These are phyloP conservation scores for Colletotrichum tofieldiae DNA, from an alignment of 2,329 filamentous ascomycete genomes.

Conservation along the genomic window DNA sequence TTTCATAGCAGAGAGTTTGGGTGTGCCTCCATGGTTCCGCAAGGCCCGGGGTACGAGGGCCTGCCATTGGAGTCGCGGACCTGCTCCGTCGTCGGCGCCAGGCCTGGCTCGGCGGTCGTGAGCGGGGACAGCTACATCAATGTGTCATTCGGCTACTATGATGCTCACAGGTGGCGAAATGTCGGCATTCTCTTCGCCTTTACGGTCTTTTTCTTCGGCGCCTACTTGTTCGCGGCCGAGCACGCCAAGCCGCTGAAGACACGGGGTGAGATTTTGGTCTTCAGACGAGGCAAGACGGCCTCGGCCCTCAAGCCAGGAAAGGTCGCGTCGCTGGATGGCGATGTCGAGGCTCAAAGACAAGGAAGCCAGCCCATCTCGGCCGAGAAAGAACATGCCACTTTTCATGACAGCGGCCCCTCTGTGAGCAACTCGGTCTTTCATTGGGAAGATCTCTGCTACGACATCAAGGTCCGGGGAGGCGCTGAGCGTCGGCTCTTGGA, in stretches of 20 bases:
- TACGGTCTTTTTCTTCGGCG: constrained; percentile 66
- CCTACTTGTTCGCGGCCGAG: constrained; percentile 70
- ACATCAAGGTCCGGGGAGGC: constrained; percentile 73
- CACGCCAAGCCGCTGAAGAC: constrained; percentile 59
- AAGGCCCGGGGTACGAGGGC: constrained; percentile 13
- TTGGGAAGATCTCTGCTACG: constrained; percentile 77
- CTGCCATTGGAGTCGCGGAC: background rate
- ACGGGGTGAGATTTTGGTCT: constrained; percentile 70
- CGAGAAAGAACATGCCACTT: constrained; percentile 39
- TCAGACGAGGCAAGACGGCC: constrained; percentile 69
- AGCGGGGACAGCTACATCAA: constrained; percentile 23
- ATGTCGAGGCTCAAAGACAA: constrained; percentile 42
- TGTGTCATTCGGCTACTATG: constrained; percentile 9
- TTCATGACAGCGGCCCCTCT: background rate
- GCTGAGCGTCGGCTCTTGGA: constrained; percentile 77
- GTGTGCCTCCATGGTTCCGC: constrained; percentile 19
- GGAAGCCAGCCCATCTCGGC: constrained; percentile 47
- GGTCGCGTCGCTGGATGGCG: constrained; percentile 11
- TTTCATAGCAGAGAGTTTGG: constrained; percentile 61
- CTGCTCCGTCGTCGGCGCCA: constrained; percentile 20
- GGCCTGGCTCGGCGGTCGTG: constrained; percentile 1
- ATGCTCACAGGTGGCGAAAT: constrained; percentile 56
- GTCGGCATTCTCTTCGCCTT: constrained; percentile 71
- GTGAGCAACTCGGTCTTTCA: constrained; percentile 76
- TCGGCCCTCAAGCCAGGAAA: constrained; percentile 71